A percentile compares a stretch with the other conserved stretches of the same genome.
phyloP scores from a whole-genome alignment of 768 basidiomycete genomes.

The Pulveroboletus ravenelii region DNA sequence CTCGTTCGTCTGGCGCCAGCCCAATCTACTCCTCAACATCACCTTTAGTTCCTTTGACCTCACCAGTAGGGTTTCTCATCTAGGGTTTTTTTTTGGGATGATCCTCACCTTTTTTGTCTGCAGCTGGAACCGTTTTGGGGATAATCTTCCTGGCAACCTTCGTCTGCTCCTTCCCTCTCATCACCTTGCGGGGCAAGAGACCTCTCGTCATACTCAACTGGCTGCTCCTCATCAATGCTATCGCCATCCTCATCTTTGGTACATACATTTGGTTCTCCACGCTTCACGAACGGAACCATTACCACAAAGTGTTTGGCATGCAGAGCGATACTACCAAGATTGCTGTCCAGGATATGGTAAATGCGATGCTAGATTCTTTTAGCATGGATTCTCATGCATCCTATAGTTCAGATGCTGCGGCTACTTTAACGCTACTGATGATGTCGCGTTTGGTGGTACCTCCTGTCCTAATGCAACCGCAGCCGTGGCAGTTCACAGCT shows the following conservation, averaged over 20 bases:
- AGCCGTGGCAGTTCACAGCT: constrained; percentile 38
- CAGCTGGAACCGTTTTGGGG: constrained; percentile 72
- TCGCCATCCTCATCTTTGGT: constrained; percentile 60
- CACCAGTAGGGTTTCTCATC: constrained; percentile 42
- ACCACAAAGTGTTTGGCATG: constrained; percentile 51
- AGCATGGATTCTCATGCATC: neutral
- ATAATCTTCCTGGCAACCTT: constrained; percentile 63
- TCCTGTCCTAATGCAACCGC: constrained; percentile 50
- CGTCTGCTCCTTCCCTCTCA: constrained; percentile 62
- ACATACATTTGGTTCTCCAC: constrained; percentile 81
- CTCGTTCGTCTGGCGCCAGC: constrained; percentile 66
- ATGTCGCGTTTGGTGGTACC: constrained; percentile 52
- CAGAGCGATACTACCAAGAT: constrained; percentile 45
- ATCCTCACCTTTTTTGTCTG: neutral
- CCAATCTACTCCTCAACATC: constrained; percentile 70
- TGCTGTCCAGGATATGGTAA: constrained; percentile 63
- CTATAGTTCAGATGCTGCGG: constrained; percentile 78
- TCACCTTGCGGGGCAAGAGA: constrained; percentile 62
- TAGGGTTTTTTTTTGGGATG: neutral
- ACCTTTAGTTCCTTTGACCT: constrained; percentile 56
- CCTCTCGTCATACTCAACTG: constrained; percentile 78
- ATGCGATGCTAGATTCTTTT: neutral
- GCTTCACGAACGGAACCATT: constrained; percentile 65
- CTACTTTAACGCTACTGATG: constrained; percentile 66
- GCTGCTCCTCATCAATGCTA: constrained; percentile 57